These are phyloP conservation scores for Saussurea involucrata DNA, from an alignment of 129 eudicot species.

Conservation along the genomic window DNA sequence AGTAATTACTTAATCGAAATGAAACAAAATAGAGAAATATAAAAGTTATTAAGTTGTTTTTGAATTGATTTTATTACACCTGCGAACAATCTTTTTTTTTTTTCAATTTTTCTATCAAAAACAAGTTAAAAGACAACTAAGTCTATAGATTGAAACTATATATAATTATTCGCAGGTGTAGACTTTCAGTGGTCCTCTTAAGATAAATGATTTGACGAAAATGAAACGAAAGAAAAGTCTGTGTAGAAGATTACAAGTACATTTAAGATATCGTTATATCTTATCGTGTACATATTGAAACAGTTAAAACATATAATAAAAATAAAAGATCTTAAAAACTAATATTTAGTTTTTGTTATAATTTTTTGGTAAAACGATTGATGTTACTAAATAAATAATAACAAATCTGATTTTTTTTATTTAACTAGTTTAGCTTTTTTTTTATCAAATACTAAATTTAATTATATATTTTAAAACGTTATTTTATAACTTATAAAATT, in stretches of 20 bases:
- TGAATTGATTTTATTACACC: background rate
- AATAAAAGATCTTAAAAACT: background rate
- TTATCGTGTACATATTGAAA: background rate
- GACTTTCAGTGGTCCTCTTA: conserved; percentile 1
- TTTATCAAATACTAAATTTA: background rate
- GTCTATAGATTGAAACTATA: background rate
- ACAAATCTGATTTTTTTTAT: too few relatives aligned
- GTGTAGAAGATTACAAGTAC: background rate
- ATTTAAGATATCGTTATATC: background rate
- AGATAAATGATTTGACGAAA: background rate
- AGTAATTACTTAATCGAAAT: background rate
- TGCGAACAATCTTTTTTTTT: too few relatives aligned
- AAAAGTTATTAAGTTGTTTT: background rate
- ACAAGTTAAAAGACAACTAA: background rate
- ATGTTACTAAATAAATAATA: background rate
- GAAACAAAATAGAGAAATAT: background rate
- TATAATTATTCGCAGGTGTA: background rate
- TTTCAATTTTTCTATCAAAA: too few relatives aligned
- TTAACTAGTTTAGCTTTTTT: background rate
- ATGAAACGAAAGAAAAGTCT: conserved; percentile 1
- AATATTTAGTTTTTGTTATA: background rate
- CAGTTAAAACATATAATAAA: background rate
- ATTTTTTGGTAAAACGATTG: background rate
- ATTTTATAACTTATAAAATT: background rate
- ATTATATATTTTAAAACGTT: background rate